A percentile compares a stretch with the other conserved stretches of the same genome.
Conservation (phyloP, 2,329 filamentous ascomycete species). For the Pyrenophora tritici-repentis region DNA sequence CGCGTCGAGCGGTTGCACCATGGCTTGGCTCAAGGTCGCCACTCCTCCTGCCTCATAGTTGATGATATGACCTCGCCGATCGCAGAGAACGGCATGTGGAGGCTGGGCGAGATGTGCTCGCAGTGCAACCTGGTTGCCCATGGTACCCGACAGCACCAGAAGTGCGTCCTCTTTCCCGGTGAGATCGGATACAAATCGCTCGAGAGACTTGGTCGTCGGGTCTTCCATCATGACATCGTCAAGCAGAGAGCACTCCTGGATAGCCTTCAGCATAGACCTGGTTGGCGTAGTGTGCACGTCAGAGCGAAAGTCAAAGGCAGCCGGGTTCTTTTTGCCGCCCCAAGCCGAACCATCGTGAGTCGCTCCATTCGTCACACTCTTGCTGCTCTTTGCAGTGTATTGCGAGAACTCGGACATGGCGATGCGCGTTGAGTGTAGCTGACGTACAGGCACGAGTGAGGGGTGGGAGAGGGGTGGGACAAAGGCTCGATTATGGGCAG, state of each 20-base stretch:
- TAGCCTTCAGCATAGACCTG: slow-evolving; percentile 77
- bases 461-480: slow-evolving; percentile 11
- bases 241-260: slow-evolving; percentile 72
- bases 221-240: slow-evolving; percentile 89
- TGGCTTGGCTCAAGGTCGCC: slow-evolving; percentile 71
- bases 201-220: slow-evolving; percentile 74
- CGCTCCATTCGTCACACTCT: slow-evolving; percentile 20
- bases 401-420: slow-evolving; percentile 41
- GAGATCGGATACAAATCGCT: slow-evolving; percentile 73
- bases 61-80: slow-evolving; percentile 78
- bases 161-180: slow-evolving; percentile 77
- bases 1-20: slow-evolving; percentile 69
- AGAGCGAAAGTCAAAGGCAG: slow-evolving; percentile 62
- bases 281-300: slow-evolving; percentile 47
- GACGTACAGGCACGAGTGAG: slow-evolving; percentile 11
- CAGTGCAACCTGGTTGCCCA: slow-evolving; percentile 89
- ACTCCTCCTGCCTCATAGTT: slow-evolving; percentile 72
- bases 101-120: slow-evolving; percentile 78
- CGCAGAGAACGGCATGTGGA: slow-evolving; percentile 79
- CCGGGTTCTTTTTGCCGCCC: slow-evolving; percentile 54
- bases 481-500: slow-evolving; percentile 8
- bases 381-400: slow-evolving; percentile 38
- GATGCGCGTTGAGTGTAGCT: slow-evolving; percentile 24
- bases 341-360: slow-evolving; percentile 34
- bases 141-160: slow-evolving; percentile 86